These are phyloP conservation scores for Neurospora discreta DNA, from an alignment of 495 filamentous ascomycete species.

Conservation along the genomic window DNA sequence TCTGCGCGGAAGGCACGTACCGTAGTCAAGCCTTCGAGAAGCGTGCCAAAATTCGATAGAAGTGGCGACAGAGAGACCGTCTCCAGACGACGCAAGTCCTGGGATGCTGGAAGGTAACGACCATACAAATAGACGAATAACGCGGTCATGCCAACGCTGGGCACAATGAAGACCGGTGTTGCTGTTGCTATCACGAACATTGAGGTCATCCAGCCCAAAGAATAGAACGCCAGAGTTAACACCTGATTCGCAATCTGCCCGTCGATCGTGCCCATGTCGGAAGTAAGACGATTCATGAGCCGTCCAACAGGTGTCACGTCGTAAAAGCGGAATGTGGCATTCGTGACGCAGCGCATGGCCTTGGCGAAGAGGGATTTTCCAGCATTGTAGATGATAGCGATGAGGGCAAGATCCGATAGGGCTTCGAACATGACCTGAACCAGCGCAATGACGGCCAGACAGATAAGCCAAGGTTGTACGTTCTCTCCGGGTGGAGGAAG, in stretches of 20 bases:
- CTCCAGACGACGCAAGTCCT: constrained; percentile 68
- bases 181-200: constrained; percentile 63
- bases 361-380: constrained; percentile 60
- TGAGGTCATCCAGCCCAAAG: constrained; percentile 58
- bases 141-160: constrained; percentile 50
- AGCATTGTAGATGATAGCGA: constrained; percentile 61
- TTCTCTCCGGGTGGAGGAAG: constrained; percentile 56
- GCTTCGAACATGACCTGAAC: constrained; percentile 44
- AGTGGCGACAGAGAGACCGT: constrained; percentile 75
- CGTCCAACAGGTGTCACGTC: constrained; percentile 75
- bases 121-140: constrained; percentile 58
- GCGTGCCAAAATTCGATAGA: constrained; percentile 74
- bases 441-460: constrained; percentile 50
- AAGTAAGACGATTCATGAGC: constrained; percentile 78
- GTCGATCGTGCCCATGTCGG: constrained; percentile 74
- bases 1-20: constrained; percentile 68
- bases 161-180: constrained; percentile 62
- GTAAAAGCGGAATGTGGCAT: constrained; percentile 78
- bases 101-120: constrained; percentile 69
- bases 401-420: constrained; percentile 47
- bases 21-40: constrained; percentile 68
- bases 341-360: constrained; percentile 56
- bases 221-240: constrained; percentile 49
- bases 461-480: constrained; percentile 61
- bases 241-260: constrained; percentile 64